A percentile compares a stretch with the other conserved stretches of the same genome.
Evolutionary conservation across 1,284 basidiomycete genomes (phyloP).

Genomic region (Coniferiporia sulphurascens): DNA sequence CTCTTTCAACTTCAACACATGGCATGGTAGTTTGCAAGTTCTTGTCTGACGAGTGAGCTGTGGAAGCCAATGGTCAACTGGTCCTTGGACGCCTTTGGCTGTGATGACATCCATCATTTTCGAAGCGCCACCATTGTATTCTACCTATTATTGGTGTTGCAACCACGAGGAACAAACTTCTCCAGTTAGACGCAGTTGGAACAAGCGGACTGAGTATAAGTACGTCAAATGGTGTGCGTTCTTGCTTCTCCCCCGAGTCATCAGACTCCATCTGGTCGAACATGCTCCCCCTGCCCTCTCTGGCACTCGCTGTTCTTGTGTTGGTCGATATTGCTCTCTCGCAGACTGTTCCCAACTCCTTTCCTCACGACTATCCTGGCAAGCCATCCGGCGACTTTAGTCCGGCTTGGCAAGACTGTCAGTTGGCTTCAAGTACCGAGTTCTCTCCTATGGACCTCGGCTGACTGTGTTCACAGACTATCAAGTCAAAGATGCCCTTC

Average conservation of each 20-base stretch:
- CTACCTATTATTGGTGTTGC: too few relatives aligned
- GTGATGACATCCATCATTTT: too few relatives aligned
- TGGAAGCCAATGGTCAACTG: too few relatives aligned
- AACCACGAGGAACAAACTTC: too few relatives aligned
- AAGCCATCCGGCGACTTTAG: constrained; percentile 47
- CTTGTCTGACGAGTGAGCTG: too few relatives aligned
- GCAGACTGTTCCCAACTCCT: constrained; percentile 32
- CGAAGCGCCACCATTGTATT: too few relatives aligned
- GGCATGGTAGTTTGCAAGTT: too few relatives aligned
- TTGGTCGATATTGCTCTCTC: constrained; percentile 7
- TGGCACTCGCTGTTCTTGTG: constrained; percentile 12
- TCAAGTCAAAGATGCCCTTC: constrained; percentile 49
- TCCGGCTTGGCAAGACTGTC: constrained; percentile 61
- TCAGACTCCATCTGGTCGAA: neutral
- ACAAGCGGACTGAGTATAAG: too few relatives aligned
- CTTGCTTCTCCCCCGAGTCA: neutral
- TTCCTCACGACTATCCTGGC: constrained; percentile 48
- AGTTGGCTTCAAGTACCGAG: constrained; percentile 20
- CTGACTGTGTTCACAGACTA: constrained; percentile 30
- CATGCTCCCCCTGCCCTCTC: constrained; percentile 22
- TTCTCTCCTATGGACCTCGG: neutral
- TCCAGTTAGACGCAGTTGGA: too few relatives aligned
- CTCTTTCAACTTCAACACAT: too few relatives aligned
- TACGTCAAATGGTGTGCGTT: neutral
- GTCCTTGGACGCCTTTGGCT: too few relatives aligned